phyloP scores from a whole-genome alignment of 2,329 filamentous ascomycete species.

The Diaporthe humulicola region DNA sequence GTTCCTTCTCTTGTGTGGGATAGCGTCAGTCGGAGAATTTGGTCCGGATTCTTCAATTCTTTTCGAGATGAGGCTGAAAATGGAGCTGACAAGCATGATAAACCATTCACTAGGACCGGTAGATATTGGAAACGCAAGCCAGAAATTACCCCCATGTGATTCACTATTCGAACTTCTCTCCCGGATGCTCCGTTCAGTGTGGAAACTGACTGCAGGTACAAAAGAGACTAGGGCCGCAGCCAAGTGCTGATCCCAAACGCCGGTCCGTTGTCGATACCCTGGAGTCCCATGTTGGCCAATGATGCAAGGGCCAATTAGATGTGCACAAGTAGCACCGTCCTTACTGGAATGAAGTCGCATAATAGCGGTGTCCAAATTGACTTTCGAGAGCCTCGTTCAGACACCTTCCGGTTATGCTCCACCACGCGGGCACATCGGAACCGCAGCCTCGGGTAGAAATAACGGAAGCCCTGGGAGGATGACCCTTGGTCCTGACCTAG shows the following conservation, averaged over 20 bases:
- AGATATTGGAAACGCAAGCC: too few relatives aligned
- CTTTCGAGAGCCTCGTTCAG: conserved; percentile 25
- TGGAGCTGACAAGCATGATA: not conserved
- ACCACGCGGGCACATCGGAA: not conserved
- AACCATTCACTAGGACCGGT: too few relatives aligned
- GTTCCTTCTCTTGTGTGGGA: not conserved
- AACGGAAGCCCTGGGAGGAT: not conserved
- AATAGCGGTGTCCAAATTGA: conserved; percentile 24
- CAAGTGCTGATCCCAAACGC: conserved; percentile 20
- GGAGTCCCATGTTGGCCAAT: not conserved
- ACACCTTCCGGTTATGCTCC: not conserved
- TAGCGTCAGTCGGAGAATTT: not conserved
- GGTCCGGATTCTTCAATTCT: not conserved
- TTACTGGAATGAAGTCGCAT: not conserved
- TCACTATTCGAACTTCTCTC: not conserved
- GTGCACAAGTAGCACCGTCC: conserved; percentile 20
- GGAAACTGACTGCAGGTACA: conserved; percentile 15
- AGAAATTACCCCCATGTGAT: not conserved
- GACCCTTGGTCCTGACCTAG: not conserved
- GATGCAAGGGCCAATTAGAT: not conserved
- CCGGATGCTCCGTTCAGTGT: not conserved
- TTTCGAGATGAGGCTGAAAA: not conserved
- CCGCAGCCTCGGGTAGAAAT: conserved; percentile 3
- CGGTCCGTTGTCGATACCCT: not conserved
- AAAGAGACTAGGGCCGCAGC: not conserved